Percentiles rank a stretch among this genome's conserved stretches.
Conservation (phyloP, 768 basidiomycete species). For the Suillus weaverae region DNA sequence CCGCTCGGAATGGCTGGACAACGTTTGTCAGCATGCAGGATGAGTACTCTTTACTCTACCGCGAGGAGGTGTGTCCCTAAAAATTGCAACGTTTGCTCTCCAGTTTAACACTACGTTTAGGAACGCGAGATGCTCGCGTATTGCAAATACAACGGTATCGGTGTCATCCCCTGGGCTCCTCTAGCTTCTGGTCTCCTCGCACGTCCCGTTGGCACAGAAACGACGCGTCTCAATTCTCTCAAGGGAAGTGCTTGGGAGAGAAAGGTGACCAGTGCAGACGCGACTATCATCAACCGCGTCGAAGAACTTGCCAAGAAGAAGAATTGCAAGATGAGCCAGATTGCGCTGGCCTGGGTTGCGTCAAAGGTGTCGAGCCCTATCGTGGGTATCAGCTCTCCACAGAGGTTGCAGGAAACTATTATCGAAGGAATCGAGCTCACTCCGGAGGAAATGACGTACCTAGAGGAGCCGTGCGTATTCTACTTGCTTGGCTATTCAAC, state of each 20-base stretch:
- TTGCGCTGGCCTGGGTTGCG: conserved; percentile 44
- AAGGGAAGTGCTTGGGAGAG: conserved; percentile 27
- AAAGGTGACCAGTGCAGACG: conserved; percentile 28
- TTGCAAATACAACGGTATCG: conserved; percentile 50
- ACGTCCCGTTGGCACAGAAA: conserved; percentile 33
- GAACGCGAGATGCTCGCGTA: conserved; percentile 47
- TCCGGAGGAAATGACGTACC: conserved; percentile 29
- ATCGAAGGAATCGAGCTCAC: conserved; percentile 25
- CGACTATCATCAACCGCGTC: conserved; percentile 39
- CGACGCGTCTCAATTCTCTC: conserved; percentile 16
- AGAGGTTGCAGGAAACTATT: conserved; percentile 32
- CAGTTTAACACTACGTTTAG: conserved; percentile 19
- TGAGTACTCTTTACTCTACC: conserved; percentile 54
- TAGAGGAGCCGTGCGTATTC: conserved; percentile 29
- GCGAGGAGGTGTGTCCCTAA: conserved; percentile 41
- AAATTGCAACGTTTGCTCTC: neutral
- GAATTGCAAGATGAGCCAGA: conserved; percentile 43
- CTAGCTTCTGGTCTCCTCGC: conserved; percentile 41
- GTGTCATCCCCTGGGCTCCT: conserved; percentile 52
- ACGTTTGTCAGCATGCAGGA: conserved; percentile 58
- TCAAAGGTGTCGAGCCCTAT: conserved; percentile 46
- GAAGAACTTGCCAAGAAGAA: conserved; percentile 42
- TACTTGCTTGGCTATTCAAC: neutral
- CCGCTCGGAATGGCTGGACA: conserved; percentile 46
- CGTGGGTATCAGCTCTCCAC: conserved; percentile 38